Evolutionary conservation across 2,329 filamentous ascomycete species (phyloP).

Genomic region (Fusarium vanettenii): DNA sequence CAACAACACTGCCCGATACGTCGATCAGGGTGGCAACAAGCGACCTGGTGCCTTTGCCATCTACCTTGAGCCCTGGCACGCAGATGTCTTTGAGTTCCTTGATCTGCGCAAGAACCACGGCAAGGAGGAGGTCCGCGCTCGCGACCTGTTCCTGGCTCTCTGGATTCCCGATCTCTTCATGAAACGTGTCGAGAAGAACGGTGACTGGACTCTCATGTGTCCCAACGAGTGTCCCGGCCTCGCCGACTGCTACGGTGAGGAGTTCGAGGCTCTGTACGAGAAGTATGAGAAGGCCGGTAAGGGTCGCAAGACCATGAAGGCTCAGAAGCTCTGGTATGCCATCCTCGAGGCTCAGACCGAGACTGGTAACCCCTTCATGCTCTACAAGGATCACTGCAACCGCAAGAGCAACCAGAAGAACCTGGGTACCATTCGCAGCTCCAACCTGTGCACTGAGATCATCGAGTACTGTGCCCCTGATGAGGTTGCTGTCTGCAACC

Average conservation of each 20-base stretch:
- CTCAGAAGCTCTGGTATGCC: slow-evolving; percentile 99
- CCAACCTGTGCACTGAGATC: slow-evolving; percentile 98
- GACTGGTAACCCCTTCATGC: slow-evolving; percentile 99
- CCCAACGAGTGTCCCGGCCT: slow-evolving; percentile 95
- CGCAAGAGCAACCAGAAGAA: slow-evolving; percentile 99
- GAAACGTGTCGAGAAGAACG: slow-evolving; percentile 98
- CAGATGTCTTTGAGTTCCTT: slow-evolving; percentile 96
- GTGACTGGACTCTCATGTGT: slow-evolving; percentile 97
- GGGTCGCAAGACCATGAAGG: slow-evolving; percentile 91
- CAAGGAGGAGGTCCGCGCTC: slow-evolving; percentile 96
- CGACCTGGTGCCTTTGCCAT: slow-evolving; percentile 98
- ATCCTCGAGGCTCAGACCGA: slow-evolving; percentile 98
- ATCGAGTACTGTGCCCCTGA: slow-evolving; percentile 97
- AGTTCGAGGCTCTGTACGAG: slow-evolving; percentile 95
- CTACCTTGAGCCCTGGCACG: slow-evolving; percentile 99
- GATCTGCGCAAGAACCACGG: slow-evolving; percentile 99
- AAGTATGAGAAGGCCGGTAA: slow-evolving; percentile 89
- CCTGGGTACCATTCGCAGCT: slow-evolving; percentile 96
- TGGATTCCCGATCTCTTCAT: slow-evolving; percentile 99
- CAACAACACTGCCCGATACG: slow-evolving; percentile 99
- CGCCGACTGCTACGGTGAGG: slow-evolving; percentile 96
- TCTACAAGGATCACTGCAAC: slow-evolving; percentile 99
- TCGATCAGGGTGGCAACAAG: slow-evolving; percentile 99
- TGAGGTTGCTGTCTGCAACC: slow-evolving; percentile 98
- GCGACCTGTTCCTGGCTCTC: slow-evolving; percentile 96